Percentiles rank a stretch among this genome's conserved stretches.
These are phyloP conservation scores for Sugiyamaella xylanicola DNA, from an alignment of 1,139 yeast genomes.

Conservation along the genomic window DNA sequence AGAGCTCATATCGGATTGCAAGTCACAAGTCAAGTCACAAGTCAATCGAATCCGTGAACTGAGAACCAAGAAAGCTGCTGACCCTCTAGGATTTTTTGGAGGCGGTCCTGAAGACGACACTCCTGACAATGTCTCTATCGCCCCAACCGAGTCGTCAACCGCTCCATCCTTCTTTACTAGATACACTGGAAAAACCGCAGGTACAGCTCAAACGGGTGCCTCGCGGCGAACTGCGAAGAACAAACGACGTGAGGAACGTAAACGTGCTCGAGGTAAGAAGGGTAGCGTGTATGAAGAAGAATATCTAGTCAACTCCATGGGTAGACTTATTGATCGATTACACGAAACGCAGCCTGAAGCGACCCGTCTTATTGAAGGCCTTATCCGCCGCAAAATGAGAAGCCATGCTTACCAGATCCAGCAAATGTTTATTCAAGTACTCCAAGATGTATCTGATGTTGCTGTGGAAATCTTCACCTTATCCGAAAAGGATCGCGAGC, in stretches of 20 bases:
- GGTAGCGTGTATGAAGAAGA: conserved; percentile 98
- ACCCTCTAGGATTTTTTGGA: conserved; percentile 78
- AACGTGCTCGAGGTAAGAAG: conserved; percentile 94
- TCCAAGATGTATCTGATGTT: conserved; percentile 57
- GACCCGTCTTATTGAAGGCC: conserved; percentile 66
- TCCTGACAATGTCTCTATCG: conserved; percentile 92
- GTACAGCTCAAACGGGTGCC: conserved; percentile 96
- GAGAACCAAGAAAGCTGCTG: conserved; percentile 76
- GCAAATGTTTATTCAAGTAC: conserved; percentile 61
- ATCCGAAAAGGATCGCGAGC: conserved; percentile 82
- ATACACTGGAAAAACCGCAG: conserved; percentile 92
- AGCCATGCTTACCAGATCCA: conserved; percentile 87
- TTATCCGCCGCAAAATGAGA: conserved; percentile 68
- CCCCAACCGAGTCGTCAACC: conserved; percentile 91
- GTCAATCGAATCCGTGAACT: conserved; percentile 79
- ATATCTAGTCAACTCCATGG: conserved; percentile 83
- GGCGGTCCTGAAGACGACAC: conserved; percentile 48
- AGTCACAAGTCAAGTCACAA: conserved; percentile 81
- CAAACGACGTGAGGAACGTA: conserved; percentile 91
- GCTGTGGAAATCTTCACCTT: conserved; percentile 74
- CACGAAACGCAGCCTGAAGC: conserved; percentile 78
- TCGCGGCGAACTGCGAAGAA: conserved; percentile 90
- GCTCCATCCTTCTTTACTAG: conserved; percentile 92
- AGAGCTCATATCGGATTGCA: conserved; percentile 89
- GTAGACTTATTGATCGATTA: conserved; percentile 82